These are phyloP conservation scores for Tetrapisispora nanseiensis DNA, from an alignment of 805 yeast species.

Conservation along the genomic window DNA sequence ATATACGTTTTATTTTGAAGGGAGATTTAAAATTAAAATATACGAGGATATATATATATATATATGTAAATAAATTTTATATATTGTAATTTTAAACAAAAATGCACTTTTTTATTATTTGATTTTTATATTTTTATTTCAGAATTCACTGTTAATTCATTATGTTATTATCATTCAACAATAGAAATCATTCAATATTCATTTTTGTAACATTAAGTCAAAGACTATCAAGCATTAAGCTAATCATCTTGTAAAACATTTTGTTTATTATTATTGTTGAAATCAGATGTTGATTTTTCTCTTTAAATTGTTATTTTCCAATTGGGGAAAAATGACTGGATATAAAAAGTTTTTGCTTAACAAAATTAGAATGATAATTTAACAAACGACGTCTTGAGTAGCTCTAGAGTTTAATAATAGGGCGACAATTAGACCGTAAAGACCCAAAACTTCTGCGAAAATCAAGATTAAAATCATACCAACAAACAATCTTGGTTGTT, in stretches of 20 bases:
- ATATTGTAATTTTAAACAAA: background rate
- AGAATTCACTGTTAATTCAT: background rate
- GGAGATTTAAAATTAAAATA: too few species aligned
- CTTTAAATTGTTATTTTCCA: too few species aligned
- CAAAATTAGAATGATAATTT: conserved; percentile 26
- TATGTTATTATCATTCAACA: too few species aligned
- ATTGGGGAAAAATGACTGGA: background rate
- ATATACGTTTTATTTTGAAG: background rate
- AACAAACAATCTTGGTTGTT: conserved; percentile 95
- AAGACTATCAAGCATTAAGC: too few species aligned
- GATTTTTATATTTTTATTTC: background rate
- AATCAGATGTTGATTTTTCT: too few species aligned
- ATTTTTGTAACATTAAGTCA: background rate
- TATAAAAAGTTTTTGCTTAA: too few species aligned
- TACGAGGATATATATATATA: background rate
- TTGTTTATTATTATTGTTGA: too few species aligned
- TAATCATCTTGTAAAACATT: too few species aligned
- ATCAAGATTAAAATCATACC: conserved; percentile 97
- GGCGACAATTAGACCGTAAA: conserved; percentile 97
- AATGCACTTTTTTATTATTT: background rate
- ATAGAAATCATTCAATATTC: too few species aligned
- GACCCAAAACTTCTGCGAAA: conserved; percentile 98
- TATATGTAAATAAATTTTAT: background rate
- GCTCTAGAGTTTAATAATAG: conserved; percentile 96
- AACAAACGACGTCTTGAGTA: conserved; percentile 80